Conservation (phyloP, 23 red algal species). For the Cyanidiococcus yangmingshanensis region DNA sequence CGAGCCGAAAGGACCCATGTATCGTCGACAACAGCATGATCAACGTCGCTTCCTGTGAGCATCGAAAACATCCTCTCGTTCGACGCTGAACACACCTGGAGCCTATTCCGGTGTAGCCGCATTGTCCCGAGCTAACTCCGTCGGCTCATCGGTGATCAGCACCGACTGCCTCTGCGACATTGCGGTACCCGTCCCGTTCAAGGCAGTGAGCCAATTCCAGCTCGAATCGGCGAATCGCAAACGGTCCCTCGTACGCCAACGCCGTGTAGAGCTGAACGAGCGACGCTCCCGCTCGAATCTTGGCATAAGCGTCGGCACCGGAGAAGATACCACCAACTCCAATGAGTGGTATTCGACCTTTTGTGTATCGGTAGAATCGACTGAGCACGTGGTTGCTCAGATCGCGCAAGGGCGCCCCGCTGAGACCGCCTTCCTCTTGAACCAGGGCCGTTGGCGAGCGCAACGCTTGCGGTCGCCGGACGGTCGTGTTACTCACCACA, state of each 20-base stretch:
- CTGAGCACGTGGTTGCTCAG: conserved; percentile 35
- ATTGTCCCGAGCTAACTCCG: no score
- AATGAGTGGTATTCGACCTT: conserved; percentile 47
- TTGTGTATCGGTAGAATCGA: conserved; percentile 41
- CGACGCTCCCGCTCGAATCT: conserved; percentile 82
- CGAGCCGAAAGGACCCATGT: no score
- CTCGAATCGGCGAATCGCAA: conserved; percentile 53
- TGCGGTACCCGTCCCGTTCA: conserved; percentile 62
- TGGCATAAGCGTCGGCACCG: conserved; percentile 78
- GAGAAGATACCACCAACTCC: conserved; percentile 71
- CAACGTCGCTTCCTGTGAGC: no score
- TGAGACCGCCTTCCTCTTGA: conserved; percentile 50
- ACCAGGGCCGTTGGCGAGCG: conserved; percentile 14
- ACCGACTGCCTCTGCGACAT: conserved; percentile 59
- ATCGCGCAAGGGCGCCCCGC: conserved; percentile 52
- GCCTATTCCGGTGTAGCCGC: no score
- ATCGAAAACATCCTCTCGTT: no score
- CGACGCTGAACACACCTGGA: no score
- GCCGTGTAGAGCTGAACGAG: conserved; percentile 84
- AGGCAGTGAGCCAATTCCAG: conserved; percentile 52
- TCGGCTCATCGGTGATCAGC: conserved; percentile 40
- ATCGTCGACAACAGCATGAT: no score
- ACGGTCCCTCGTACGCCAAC: conserved; percentile 60
- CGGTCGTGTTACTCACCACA: conserved; percentile 68
- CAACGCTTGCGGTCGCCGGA: conserved; percentile 29